Conservation (phyloP, 257 asterid genomes). For the Oldenlandia corymbosa region DNA sequence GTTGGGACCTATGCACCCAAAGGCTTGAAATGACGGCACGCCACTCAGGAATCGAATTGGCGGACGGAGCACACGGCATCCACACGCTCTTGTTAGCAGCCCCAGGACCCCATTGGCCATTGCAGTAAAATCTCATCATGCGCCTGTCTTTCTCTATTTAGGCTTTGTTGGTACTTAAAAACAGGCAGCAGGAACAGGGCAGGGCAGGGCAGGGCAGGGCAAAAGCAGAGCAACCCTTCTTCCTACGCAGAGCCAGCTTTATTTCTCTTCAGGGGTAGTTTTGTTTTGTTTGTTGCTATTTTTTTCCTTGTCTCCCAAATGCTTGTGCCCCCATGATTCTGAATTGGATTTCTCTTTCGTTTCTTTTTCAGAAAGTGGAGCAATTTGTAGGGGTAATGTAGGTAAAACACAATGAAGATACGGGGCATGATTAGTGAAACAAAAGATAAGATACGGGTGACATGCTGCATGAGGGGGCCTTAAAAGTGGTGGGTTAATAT, state of each 20-base stretch:
- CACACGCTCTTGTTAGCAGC: conserved; percentile 39
- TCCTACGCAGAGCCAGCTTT: conserved; percentile 27
- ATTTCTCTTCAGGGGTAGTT: conserved; percentile 27
- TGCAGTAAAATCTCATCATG: conserved; percentile 26
- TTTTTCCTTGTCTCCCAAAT: conserved; percentile 2
- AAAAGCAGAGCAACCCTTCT: conserved; percentile 30
- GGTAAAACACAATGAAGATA: conserved; percentile 30
- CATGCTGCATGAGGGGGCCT: conserved; percentile 39
- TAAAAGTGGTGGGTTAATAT: conserved; percentile 47
- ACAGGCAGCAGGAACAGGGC: conserved; percentile 27
- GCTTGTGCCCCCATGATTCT: conserved; percentile 12
- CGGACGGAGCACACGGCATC: conserved; percentile 33
- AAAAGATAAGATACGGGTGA: conserved; percentile 62
- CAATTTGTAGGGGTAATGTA: conserved; percentile 22
- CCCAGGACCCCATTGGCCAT: too few relatives aligned
- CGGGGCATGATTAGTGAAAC: conserved; percentile 34
- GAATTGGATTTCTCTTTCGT: conserved; percentile 12
- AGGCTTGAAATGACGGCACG: conserved; percentile 31
- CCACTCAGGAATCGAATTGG: conserved; percentile 21
- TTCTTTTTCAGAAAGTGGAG: conserved; percentile 5
- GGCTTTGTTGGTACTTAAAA: conserved; percentile 27
- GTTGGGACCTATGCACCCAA: conserved; percentile 14
- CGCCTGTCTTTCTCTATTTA: conserved; percentile 23
- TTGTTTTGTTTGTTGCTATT: conserved; percentile 38
- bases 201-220: too few relatives aligned